phyloP scores from a whole-genome alignment of 2,329 filamentous ascomycete genomes.

The Pseudopyricularia javanii region DNA sequence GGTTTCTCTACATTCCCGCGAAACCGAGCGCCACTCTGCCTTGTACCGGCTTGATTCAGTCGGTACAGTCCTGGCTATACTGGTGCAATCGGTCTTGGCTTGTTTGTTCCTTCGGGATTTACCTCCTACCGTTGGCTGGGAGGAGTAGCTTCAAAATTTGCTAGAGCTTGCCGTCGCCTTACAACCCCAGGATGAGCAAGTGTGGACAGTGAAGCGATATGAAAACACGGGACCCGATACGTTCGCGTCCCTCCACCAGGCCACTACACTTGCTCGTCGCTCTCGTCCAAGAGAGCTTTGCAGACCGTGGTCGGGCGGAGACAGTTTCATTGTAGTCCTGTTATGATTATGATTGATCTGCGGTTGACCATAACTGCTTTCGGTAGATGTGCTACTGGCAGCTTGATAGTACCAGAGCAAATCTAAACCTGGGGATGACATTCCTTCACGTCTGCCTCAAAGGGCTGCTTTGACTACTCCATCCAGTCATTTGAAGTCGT shows the following conservation, averaged over 20 bases:
- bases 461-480: background rate
- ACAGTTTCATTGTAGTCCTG: background rate
- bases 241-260: background rate
- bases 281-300: background rate
- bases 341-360: no score
- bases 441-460: background rate
- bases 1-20: no score
- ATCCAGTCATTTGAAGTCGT: slow-evolving; percentile 49
- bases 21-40: no score
- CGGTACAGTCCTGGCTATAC: no score
- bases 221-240: slow-evolving; percentile 17
- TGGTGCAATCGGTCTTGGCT: no score
- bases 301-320: background rate
- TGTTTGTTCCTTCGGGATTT: background rate
- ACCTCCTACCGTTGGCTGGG: background rate
- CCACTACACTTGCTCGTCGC: background rate
- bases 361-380: no score
- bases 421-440: no score
- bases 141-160: slow-evolving; percentile 40
- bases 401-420: no score
- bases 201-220: slow-evolving; percentile 61
- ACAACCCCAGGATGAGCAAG: slow-evolving; percentile 44
- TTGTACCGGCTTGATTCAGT: no score
- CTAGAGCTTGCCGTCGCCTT: slow-evolving; percentile 52
- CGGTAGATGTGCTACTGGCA: no score